A percentile compares a stretch with the other conserved stretches of the same genome.
Evolutionary conservation across 305 asterid species (phyloP).

Genomic region (Rubia balearica): DNA sequence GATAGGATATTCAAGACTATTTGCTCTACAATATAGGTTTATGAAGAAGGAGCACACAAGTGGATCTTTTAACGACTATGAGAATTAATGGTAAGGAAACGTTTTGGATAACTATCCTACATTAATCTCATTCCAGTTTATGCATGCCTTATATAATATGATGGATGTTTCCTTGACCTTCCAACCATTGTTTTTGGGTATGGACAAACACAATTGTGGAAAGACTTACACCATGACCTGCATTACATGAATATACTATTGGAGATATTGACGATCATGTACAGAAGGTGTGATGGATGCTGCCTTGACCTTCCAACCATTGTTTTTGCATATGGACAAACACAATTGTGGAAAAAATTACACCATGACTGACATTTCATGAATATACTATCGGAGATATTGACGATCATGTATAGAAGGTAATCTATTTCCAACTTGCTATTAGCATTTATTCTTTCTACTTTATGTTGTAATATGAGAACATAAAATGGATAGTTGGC

Average conservation of each 20-base stretch:
- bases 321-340: conserved; percentile 93
- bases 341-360: conserved; percentile 5
- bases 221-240: conserved; percentile 65
- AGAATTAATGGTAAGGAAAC: conserved; percentile 74
- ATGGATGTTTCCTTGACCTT: conserved; percentile 24
- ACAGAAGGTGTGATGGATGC: conserved; percentile 47
- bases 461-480: background rate
- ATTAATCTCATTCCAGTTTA: background rate
- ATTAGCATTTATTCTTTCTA: background rate
- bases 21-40: conserved; percentile 78
- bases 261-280: conserved; percentile 73
- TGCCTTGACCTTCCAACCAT: conserved; percentile 51
- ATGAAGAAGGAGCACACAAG: conserved; percentile 82
- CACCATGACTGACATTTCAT: conserved; percentile 82
- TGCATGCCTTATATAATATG: background rate
- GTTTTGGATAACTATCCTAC: conserved; percentile 7
- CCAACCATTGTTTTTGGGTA: conserved; percentile 88
- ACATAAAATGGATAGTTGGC: conserved; percentile 4
- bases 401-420: conserved; percentile 71
- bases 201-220: conserved; percentile 42
- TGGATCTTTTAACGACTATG: conserved; percentile 68
- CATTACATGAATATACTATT: conserved; percentile 69
- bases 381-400: conserved; percentile 81
- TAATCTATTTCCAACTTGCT: conserved; percentile 16
- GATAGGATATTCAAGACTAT: conserved; percentile 73